Evolutionary conservation across 192 early-diverging fungal genomes (phyloP).

Genomic region (Lunasporangiospora selenospora): DNA sequence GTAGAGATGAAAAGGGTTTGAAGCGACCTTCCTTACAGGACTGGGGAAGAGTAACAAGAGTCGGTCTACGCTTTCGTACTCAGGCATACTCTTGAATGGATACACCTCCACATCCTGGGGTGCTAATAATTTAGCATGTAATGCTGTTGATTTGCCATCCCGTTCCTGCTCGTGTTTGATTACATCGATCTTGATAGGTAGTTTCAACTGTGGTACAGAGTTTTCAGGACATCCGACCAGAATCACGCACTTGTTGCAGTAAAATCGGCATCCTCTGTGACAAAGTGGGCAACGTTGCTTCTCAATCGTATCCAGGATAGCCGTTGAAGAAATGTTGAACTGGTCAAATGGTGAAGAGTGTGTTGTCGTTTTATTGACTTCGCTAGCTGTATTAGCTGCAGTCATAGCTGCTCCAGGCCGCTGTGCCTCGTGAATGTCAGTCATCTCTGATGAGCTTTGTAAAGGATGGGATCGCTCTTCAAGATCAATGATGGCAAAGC

Average conservation of each 20-base stretch:
- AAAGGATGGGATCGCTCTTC: too few relatives aligned
- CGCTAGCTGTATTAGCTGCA: too few relatives aligned
- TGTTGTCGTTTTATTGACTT: too few relatives aligned
- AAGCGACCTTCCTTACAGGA: conserved; percentile 53
- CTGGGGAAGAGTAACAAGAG: conserved; percentile 88
- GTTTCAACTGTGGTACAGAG: conserved; percentile 63
- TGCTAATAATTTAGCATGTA: conserved; percentile 85
- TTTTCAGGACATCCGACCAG: conserved; percentile 56
- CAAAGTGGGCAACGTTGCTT: conserved; percentile 65
- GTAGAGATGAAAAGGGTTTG: not conserved
- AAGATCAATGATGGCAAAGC: too few relatives aligned
- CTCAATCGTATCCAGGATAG: conserved; percentile 46
- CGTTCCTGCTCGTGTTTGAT: conserved; percentile 83
- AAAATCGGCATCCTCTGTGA: conserved; percentile 69
- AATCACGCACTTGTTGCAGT: conserved; percentile 74
- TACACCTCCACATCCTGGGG: conserved; percentile 71
- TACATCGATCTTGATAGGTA: conserved; percentile 78
- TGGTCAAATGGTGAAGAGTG: conserved; percentile 32
- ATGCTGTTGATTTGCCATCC: conserved; percentile 87
- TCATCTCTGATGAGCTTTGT: too few relatives aligned
- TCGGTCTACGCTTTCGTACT: conserved; percentile 68
- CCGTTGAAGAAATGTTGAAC: conserved; percentile 42
- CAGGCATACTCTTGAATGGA: conserved; percentile 56
- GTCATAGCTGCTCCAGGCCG: too few relatives aligned
- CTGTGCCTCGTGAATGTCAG: too few relatives aligned